phyloP scores from a whole-genome alignment of 2,329 filamentous ascomycete species.

The Cladosporium sp. region DNA sequence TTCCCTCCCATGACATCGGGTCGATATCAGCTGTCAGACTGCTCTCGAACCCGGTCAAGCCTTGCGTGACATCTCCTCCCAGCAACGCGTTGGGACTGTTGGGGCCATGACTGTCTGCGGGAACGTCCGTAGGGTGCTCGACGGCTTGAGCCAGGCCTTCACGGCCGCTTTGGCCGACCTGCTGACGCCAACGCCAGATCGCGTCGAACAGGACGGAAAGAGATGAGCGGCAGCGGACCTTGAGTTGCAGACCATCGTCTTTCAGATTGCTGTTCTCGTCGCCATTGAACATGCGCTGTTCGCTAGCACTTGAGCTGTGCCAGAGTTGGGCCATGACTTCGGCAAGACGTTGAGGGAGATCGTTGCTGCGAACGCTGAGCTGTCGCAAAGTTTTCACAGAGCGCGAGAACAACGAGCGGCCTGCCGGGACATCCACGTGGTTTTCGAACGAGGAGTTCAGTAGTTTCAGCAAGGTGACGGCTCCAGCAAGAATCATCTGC shows the following conservation, averaged over 20 bases:
- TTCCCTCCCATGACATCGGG: slow-evolving; percentile 35
- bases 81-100: slow-evolving; percentile 30
- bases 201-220: slow-evolving; percentile 85
- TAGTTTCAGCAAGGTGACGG: slow-evolving; percentile 74
- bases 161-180: slow-evolving; percentile 55
- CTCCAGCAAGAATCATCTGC: slow-evolving; percentile 81
- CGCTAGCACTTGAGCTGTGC: slow-evolving; percentile 55
- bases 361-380: slow-evolving; percentile 74
- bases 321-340: slow-evolving; percentile 88
- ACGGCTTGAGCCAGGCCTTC: slow-evolving; percentile 61
- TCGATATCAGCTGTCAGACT: slow-evolving; percentile 29
- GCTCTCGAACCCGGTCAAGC: slow-evolving; percentile 22
- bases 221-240: slow-evolving; percentile 80
- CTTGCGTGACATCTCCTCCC: slow-evolving; percentile 17
- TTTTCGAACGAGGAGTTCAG: slow-evolving; percentile 74
- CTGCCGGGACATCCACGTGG: slow-evolving; percentile 68
- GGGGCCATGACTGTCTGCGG: slow-evolving; percentile 27
- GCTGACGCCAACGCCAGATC: slow-evolving; percentile 82
- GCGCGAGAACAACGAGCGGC: slow-evolving; percentile 67
- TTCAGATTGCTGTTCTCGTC: slow-evolving; percentile 37
- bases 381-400: slow-evolving; percentile 70
- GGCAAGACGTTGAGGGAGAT: slow-evolving; percentile 75
- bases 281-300: slow-evolving; percentile 34
- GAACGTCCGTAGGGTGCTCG: slow-evolving; percentile 69
- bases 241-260: slow-evolving; percentile 73